Evolutionary conservation across 176 grass and related monocot genomes (phyloP).

Genomic region (Pontederia crassipes): DNA sequence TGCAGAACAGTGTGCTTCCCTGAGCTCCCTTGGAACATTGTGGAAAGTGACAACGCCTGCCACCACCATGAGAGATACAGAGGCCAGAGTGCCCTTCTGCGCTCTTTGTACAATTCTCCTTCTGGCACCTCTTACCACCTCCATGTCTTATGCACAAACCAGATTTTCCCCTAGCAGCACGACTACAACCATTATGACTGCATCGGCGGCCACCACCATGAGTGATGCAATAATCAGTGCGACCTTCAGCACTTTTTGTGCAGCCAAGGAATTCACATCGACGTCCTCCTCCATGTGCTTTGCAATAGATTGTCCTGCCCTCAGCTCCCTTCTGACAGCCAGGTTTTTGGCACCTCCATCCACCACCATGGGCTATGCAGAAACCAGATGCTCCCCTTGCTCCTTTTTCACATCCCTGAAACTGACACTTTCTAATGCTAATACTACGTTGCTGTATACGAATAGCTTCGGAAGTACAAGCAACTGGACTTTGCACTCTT

Average conservation of each 20-base stretch:
- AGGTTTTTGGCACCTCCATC: constrained; percentile 49
- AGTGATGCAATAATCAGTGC: constrained; percentile 75
- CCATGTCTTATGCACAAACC: constrained; percentile 81
- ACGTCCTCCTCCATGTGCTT: constrained; percentile 72
- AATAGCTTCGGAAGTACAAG: constrained; percentile 35
- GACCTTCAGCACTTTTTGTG: constrained; percentile 74
- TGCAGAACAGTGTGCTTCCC: constrained; percentile 80
- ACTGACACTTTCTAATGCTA: constrained; percentile 51
- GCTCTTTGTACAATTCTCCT: constrained; percentile 61
- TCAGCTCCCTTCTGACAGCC: constrained; percentile 79
- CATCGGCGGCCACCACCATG: constrained; percentile 76
- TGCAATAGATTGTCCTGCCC: constrained; percentile 84
- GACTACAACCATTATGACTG: constrained; percentile 49
- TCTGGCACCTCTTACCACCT: constrained; percentile 73
- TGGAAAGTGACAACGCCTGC: constrained; percentile 58
- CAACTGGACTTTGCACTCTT: constrained; percentile 35
- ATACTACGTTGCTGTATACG: constrained; percentile 22
- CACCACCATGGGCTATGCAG: constrained; percentile 88
- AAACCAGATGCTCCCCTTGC: constrained; percentile 62
- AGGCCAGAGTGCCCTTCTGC: constrained; percentile 81
- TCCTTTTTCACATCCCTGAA: constrained; percentile 64
- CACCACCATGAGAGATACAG: constrained; percentile 83
- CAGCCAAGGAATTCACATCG: constrained; percentile 67
- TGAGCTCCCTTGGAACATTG: constrained; percentile 79
- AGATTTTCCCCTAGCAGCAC: constrained; percentile 80